Percentiles rank a stretch among this genome's conserved stretches.
Evolutionary conservation across 108 stramenopile species (phyloP).

Genomic region (Mediolabrus comicus): DNA sequence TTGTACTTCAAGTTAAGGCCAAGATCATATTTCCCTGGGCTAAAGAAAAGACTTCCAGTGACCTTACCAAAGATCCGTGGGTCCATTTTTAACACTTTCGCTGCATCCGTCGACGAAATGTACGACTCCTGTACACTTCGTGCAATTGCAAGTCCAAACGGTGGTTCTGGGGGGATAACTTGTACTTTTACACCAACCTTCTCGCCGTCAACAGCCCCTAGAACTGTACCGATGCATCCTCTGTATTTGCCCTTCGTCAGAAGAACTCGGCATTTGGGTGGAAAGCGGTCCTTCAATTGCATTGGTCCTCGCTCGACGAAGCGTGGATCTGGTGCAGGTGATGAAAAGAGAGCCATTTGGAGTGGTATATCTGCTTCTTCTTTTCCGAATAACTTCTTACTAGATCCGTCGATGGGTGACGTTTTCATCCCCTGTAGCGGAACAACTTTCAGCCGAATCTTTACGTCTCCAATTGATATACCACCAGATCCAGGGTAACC

Average conservation of each 20-base stretch:
- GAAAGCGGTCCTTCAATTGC: conserved; percentile 86
- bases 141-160: conserved; percentile 90
- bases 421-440: conserved; percentile 95
- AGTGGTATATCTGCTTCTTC: conserved; percentile 95
- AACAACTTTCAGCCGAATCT: conserved; percentile 78
- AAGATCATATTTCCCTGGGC: conserved; percentile 85
- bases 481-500: conserved; percentile 85
- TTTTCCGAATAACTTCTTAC: conserved; percentile 87
- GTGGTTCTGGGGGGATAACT: conserved; percentile 83
- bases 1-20: conserved; percentile 92
- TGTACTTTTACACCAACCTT: conserved; percentile 84
- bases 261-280: conserved; percentile 71
- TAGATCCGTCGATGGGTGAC: conserved; percentile 82
- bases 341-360: conserved; percentile 88
- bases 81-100: conserved; percentile 80
- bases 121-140: conserved; percentile 84
- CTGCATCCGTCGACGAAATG: conserved; percentile 75
- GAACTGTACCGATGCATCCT: conserved; percentile 75
- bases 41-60: conserved; percentile 78
- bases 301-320: conserved; percentile 85
- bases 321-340: conserved; percentile 94
- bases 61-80: conserved; percentile 83
- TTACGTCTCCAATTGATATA: conserved; percentile 86
- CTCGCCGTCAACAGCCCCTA: conserved; percentile 65
- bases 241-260: conserved; percentile 67